Evolutionary conservation across 192 early-diverging fungal species (phyloP), one percentile per base, ranked within the genome.

Genomic region (Entophlyctis luteolus): DNA sequence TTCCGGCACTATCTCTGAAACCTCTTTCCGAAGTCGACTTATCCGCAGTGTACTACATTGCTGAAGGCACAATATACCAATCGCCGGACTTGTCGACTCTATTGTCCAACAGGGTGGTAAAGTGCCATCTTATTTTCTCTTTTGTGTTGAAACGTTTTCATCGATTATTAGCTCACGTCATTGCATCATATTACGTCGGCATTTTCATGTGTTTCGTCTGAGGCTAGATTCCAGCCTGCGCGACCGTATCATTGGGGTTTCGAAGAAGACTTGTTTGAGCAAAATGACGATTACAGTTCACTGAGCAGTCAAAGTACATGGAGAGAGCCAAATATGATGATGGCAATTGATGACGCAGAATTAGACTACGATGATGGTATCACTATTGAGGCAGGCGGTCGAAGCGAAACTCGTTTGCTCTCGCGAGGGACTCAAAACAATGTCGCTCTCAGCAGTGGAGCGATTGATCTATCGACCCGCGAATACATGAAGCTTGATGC

Each of bases 21-120:
- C 25, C 27, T 16, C 8, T 38, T 47, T 65, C 52, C 20, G 16
- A 31, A 82, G 71, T 54, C 6, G 77, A 81, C 29, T 65, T 77
- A 2, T 8, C 81, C 6, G 77, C 67, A 25, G 65, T 72, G 0
- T 83, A 83, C 55, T 83, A 81, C 62, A 73, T 83, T 36, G 68
- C 76, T 23, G 76, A 83, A 29, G 81, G 81, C 1, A 81, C 81
- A 8, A 77, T 83, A 12, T 83, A 79, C 54, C 81, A 83, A 54
- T 49, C 81, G 28, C 81, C 81, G n/a, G 72, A 76, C 45, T 46
- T 81, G 0, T 48, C 52, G 29, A 75, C 70, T 2, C 35, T 83
- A 2, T 16, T 79, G 2, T 73, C 73, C 14, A 83, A 81, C 53
- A 65, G 79, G 22, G 20, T 80, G 3, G 80, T 81, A 48, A 38